Conservation (phyloP, 2,329 filamentous ascomycete species). For the Cordyceps pruinosa region DNA sequence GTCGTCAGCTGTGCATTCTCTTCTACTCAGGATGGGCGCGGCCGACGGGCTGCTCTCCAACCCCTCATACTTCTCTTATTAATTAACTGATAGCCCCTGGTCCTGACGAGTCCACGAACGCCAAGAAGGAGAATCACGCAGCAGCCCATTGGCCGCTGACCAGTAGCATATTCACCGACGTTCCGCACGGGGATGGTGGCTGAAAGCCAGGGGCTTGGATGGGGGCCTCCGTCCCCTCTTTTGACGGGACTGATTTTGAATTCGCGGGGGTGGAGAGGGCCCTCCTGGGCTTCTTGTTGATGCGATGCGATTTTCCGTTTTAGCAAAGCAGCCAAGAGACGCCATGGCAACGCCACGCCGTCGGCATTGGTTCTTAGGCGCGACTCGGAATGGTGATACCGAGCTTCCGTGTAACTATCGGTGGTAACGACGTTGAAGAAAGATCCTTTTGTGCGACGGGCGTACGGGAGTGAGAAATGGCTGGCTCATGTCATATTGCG, state of each 20-base stretch:
- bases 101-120: too few relatives aligned
- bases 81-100: too few relatives aligned
- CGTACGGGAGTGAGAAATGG: background rate
- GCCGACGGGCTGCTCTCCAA: too few relatives aligned
- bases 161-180: background rate
- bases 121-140: too few relatives aligned
- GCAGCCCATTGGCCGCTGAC: too few relatives aligned
- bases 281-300: too few relatives aligned
- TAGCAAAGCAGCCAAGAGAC: background rate
- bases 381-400: background rate
- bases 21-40: too few relatives aligned
- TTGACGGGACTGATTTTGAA: background rate
- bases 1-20: too few relatives aligned
- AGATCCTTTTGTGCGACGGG: background rate
- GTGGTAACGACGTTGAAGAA: background rate
- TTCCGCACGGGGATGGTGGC: background rate
- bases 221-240: background rate
- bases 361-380: background rate
- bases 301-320: background rate
- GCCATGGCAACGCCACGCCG: background rate
- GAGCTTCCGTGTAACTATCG: background rate
- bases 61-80: too few relatives aligned
- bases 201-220: background rate
- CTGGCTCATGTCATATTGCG: background rate
- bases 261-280: background rate